Base-by-base conservation (phyloP, 2,329 filamentous ascomycete genomes). In the Escovopsis weberi region DNA sequence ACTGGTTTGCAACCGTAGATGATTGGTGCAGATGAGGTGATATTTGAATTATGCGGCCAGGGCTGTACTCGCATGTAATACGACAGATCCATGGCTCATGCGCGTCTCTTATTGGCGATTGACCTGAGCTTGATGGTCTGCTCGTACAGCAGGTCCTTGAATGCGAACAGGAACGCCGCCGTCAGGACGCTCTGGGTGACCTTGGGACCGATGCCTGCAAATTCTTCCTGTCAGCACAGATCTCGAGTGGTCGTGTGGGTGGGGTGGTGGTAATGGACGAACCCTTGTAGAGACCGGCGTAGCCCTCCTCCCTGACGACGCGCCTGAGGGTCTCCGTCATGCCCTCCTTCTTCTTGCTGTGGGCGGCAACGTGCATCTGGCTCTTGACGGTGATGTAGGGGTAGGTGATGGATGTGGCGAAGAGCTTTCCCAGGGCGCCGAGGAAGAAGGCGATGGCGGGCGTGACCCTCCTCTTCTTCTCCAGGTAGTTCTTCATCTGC, bases 301-400 rank as follows among this genome's bases (percentile, higher is more conserved):
- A 94, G n/a, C 91, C 91, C 64, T 96, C 89, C 58, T 95, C 85
- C 50, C 68, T 74, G 47, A 95, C 73, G 46, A 96, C 88, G 47
- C 81, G 75, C 57, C 73, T 78, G 57, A 98, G 74, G 38, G 80
- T 84, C 50, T 79, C 74, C 42, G 80, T 71, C 72, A 95, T 82
- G 51, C 82, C 83, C 65, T 93, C 83, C 64, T 82, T 82, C 49
- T 78, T 79, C n/a, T 75, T 74, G 48, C 78, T 79, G 55, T 78
- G 78, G 48, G 74, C 79, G 26, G 88, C 86, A 47, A 98, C 86
- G 61, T 98, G 91, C 78, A 94, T 94, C 59, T 86, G 78, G 64
- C 87, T 94, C 79, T 98, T 98, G 55, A 98, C 83, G 4, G 91
- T 98, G 61, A 98, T 96, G 61, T 98, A 98, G 10, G 91, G 91